Base-by-base conservation (phyloP, 1,139 yeast genomes). In the Magnusiomyces suaveolens region DNA sequence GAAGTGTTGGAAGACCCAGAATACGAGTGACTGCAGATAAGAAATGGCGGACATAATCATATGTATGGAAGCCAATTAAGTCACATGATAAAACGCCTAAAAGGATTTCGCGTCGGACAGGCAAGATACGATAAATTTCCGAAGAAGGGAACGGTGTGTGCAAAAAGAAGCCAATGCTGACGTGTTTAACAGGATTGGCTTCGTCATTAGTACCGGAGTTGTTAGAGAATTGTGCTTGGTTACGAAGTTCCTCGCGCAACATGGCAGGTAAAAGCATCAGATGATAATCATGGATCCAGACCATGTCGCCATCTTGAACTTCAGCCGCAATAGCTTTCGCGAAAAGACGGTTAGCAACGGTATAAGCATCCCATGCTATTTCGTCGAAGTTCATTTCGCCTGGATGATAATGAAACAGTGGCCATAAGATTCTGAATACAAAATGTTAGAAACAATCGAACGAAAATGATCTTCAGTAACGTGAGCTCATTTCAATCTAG, bases 301-400 rank as follows among this genome's bases (percentile, higher is more conserved):
- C 84, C 67, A 90, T 75, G 68, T 94, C 99, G 57, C 87, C 83
- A 62, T 89, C 96, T 44, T 82, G 76, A 48, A 87, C 84, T 62
- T 82, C 82, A 24, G 76, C 73, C 18, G 89, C 82, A 58, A 94
- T 82, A 46, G 78, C 84, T 52, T 80, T 73, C 25, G 97, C 95
- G 73, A 94, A 94, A 60, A 79, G 75, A 58, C 83, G 73, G 68
- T 94, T 94, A 21, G 98, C 98, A 69, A 89, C 95, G 57, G 89
- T 87, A 69, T 94, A 94, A 1, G 97, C 97, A 52, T 92, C 92
- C 98, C 98, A 94, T 2, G 97, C 96, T 60, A 82, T 82, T 68
- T 94, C 98, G 69, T 94, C 98, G 67, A 94, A 94, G 68, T 87
- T 89, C 87, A 94, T 94, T 71, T 94, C 99, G 58, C 98, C 98